Evolutionary conservation across 495 filamentous ascomycete genomes (phyloP).

Genomic region (Neurospora sp.): DNA sequence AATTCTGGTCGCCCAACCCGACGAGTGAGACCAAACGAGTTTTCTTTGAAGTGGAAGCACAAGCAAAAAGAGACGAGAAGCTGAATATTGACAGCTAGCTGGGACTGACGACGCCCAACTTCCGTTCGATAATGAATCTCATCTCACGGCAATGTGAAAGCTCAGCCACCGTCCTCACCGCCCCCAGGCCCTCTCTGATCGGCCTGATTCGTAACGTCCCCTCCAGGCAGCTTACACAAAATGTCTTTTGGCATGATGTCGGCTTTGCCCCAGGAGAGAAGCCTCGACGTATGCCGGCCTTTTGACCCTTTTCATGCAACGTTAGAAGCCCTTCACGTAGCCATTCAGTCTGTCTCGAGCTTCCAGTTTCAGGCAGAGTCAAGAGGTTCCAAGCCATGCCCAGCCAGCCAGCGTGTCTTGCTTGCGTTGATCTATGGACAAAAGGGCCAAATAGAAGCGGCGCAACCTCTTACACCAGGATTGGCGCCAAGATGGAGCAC

Average conservation of each 20-base stretch:
- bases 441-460: not conserved
- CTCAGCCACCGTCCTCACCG: conserved; percentile 26
- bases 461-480: not conserved
- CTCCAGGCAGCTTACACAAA: not conserved
- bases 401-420: not conserved
- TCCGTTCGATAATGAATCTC: not conserved
- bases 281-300: not conserved
- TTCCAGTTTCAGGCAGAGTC: not conserved
- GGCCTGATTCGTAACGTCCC: not conserved
- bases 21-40: not conserved
- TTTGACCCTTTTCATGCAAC: not conserved
- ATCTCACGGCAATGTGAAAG: not conserved
- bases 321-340: not conserved
- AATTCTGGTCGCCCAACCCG: not conserved
- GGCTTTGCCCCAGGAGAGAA: not conserved
- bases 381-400: not conserved
- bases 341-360: not conserved
- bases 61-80: conserved; percentile 2
- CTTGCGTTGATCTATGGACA: not conserved
- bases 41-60: not conserved
- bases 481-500: not conserved
- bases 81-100: conserved; percentile 2
- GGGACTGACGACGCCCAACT: conserved; percentile 12
- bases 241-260: not conserved
- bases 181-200: conserved; percentile 11